Evolutionary conservation across 2,329 filamentous ascomycete genomes (phyloP).

Genomic region (Bipolaris zeicola): DNA sequence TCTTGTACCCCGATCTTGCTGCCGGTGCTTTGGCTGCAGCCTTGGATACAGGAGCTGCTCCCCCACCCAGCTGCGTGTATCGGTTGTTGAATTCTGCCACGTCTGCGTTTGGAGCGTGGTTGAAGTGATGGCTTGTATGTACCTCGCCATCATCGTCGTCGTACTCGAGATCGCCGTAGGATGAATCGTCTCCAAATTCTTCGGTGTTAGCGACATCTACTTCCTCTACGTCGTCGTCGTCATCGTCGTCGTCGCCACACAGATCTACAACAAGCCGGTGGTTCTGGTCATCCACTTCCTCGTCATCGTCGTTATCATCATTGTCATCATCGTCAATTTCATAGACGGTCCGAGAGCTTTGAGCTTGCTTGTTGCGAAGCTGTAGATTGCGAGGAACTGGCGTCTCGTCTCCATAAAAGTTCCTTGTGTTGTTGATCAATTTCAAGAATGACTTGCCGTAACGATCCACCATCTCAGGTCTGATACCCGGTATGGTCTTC

Average conservation of each 20-base stretch:
- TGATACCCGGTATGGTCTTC: slow-evolving; percentile 66
- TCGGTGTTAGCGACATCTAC: slow-evolving; percentile 24
- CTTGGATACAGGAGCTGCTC: slow-evolving; percentile 19
- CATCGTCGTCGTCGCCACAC: slow-evolving; percentile 43
- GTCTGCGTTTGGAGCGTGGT: slow-evolving; percentile 25
- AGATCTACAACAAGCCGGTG: slow-evolving; percentile 56
- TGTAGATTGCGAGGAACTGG: slow-evolving; percentile 23
- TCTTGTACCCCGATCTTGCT: slow-evolving; percentile 24
- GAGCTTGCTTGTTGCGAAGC: slow-evolving; percentile 21
- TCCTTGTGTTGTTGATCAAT: slow-evolving; percentile 55
- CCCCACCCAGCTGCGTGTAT: slow-evolving; percentile 27
- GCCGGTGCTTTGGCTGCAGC: slow-evolving; percentile 15
- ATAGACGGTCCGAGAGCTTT: slow-evolving; percentile 24
- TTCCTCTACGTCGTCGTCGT: slow-evolving; percentile 45
- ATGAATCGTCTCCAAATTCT: slow-evolving; percentile 29
- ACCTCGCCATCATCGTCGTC: slow-evolving; percentile 21
- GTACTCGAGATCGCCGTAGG: slow-evolving; percentile 30
- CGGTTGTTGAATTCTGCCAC: slow-evolving; percentile 40
- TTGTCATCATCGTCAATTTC: slow-evolving; percentile 48
- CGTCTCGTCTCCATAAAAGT: slow-evolving; percentile 24
- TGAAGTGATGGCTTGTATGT: slow-evolving; percentile 41
- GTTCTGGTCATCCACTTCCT: slow-evolving; percentile 56
- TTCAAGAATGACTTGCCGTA: slow-evolving; percentile 67
- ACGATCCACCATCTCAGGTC: slow-evolving; percentile 64
- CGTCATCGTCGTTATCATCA: slow-evolving; percentile 41